phyloP scores from a whole-genome alignment of 2,329 filamentous ascomycete genomes.

The Fusarium nygamai region DNA sequence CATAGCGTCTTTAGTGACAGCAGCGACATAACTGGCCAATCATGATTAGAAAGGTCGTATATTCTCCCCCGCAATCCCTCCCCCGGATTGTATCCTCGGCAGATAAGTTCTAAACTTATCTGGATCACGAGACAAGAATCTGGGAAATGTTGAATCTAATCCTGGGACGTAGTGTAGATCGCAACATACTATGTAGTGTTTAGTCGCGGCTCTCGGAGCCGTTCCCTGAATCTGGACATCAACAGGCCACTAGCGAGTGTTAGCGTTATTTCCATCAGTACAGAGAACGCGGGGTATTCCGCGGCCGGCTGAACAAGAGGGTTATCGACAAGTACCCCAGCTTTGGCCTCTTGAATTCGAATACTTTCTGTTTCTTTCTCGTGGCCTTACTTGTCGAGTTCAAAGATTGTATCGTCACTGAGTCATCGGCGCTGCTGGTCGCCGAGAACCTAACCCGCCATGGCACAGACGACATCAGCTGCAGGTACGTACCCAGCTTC shows the following conservation, averaged over 20 bases:
- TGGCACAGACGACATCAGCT: not conserved
- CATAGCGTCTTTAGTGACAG: not conserved
- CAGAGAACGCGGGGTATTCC: not conserved
- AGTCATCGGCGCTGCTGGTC: not conserved
- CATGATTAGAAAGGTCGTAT: no score
- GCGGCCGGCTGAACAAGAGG: not conserved
- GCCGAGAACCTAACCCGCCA: not conserved
- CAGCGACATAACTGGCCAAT: no score
- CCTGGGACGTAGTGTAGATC: no score
- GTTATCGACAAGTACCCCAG: not conserved
- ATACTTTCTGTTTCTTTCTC: not conserved
- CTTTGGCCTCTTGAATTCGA: not conserved
- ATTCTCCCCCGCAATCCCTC: no score
- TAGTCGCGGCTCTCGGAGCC: not conserved
- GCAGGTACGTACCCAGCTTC: not conserved
- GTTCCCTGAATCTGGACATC: not conserved
- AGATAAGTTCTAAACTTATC: no score
- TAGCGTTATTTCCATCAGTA: not conserved
- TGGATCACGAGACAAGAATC: not conserved
- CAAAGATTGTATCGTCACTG: fast-evolving
- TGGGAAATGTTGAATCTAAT: not conserved
- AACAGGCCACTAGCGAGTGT: no score
- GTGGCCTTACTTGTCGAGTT: not conserved
- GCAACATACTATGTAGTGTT: no score
- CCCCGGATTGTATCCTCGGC: no score